Base-by-base conservation (phyloP, 345 rosid species). In the Nephelium lappaceum region DNA sequence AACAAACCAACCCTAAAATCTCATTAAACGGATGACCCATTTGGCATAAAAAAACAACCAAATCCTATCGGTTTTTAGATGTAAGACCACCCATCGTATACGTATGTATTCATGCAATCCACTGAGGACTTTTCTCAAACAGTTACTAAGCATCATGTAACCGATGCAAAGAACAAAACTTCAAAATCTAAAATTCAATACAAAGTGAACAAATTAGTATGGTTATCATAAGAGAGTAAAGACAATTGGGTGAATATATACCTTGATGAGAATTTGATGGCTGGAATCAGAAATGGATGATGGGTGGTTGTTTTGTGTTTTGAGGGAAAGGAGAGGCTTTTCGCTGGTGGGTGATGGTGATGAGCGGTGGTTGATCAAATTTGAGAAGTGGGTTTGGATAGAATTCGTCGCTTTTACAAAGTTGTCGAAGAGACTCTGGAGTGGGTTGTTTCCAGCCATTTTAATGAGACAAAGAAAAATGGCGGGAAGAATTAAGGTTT, bases 331-430 rank as follows among this genome's bases (percentile, higher is more conserved):
- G 24, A 73, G 68, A 61, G 90, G 83, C 72, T 76, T 83, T 67
- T 80, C 77, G 8, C 41, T 64, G 62, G 78, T 4, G 25, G 79
- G 42, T 3, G 80, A 78, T 3, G 80, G 38, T 8, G 51, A 9
- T 6, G 74, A 57, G 21, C 77, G 15, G 68, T 75, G 82, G 64
- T 74, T 76, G 43, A 78, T 57, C 81, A 93, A 81, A 76, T 83
- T 90, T 1, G 89, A 86, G 78, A 94, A 77, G 62, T 85, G 95
- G 77, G 84, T 81, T 78, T 89, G 96, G 11, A 93, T 41, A 60
- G 89, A 85, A 65, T 27, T 86, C 27, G 92, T 87, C 43, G 89
- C 23, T 64, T 86, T 91, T 57, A 82, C 86, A 16, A 86, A 64
- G 57, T 81, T 87, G 8, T 78, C 87, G 73, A 86, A 78, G 76